Conservation (phyloP, 305 asterid species). For the Nicotiana rustica region DNA sequence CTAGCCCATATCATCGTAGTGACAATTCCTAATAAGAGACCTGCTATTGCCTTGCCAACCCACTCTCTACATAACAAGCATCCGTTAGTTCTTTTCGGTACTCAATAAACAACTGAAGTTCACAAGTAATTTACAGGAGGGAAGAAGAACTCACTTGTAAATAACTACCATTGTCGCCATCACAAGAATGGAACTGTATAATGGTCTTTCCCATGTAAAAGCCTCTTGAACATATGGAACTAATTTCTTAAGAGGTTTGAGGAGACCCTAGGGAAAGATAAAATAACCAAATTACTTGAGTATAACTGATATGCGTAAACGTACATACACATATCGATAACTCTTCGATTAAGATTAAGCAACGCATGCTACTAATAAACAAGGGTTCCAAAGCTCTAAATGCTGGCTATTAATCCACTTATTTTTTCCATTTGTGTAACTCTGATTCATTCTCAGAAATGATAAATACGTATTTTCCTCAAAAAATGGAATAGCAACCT, state of each 20-base stretch:
- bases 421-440: neutral
- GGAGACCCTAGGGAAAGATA: conserved; percentile 60
- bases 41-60: conserved; percentile 73
- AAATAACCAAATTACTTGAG: neutral
- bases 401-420: neutral
- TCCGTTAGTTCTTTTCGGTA: neutral
- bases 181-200: conserved; percentile 49
- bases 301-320: neutral
- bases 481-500: conserved; percentile 32
- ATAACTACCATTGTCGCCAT: conserved; percentile 51
- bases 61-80: conserved; percentile 61
- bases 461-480: neutral
- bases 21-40: conserved; percentile 59
- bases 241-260: conserved; percentile 52
- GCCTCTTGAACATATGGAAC: conserved; percentile 51
- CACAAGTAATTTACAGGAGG: neutral
- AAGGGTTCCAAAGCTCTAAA: neutral
- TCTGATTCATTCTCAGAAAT: too few relatives aligned
- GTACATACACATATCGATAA: neutral
- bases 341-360: neutral
- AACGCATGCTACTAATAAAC: neutral
- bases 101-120: neutral
- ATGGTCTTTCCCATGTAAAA: conserved; percentile 71
- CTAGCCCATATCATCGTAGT: conserved; percentile 57
- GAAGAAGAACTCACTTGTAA: conserved; percentile 63